phyloP scores from a whole-genome alignment of 208 protist genomes.

The Wallacemonas sp. region DNA sequence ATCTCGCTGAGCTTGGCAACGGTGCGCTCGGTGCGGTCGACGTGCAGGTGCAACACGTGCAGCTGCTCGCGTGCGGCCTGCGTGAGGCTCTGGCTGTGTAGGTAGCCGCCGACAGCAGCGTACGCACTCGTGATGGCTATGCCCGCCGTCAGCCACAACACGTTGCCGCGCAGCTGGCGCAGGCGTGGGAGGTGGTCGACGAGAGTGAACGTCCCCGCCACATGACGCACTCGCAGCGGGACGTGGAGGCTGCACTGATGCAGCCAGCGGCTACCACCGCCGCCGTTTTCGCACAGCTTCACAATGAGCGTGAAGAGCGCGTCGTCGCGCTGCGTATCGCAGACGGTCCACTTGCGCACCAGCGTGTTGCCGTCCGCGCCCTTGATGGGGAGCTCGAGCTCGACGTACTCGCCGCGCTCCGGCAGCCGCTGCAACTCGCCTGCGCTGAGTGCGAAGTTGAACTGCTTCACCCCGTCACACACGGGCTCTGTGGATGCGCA shows the following conservation, averaged over 20 bases:
- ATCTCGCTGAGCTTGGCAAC: slow-evolving; percentile 56
- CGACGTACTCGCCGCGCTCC: slow-evolving; percentile 66
- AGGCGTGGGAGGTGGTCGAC: slow-evolving; percentile 50
- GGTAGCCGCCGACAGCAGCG: slow-evolving; percentile 37
- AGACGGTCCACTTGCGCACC: slow-evolving; percentile 70
- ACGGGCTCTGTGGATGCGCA: slow-evolving; percentile 36
- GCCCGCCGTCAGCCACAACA: slow-evolving; percentile 77
- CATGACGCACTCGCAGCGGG: slow-evolving; percentile 41
- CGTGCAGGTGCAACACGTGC: slow-evolving; percentile 79
- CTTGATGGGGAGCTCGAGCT: slow-evolving; percentile 36
- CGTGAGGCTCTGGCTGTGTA: slow-evolving; percentile 30
- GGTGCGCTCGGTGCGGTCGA: slow-evolving; percentile 41
- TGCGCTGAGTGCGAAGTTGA: slow-evolving; percentile 38
- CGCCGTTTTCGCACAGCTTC: slow-evolving; percentile 36
- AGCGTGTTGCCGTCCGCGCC: slow-evolving; percentile 19
- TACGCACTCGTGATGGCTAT: slow-evolving; percentile 74
- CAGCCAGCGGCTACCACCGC: slow-evolving; percentile 67
- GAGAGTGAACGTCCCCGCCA: slow-evolving; percentile 75
- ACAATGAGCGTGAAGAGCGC: slow-evolving; percentile 70
- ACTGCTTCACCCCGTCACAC: slow-evolving; percentile 55
- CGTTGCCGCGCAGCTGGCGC: slow-evolving; percentile 34
- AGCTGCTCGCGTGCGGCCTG: slow-evolving; percentile 32
- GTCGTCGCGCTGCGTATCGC: slow-evolving; percentile 37
- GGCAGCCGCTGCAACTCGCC: slow-evolving; percentile 14
- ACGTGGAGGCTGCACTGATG: slow-evolving; percentile 47